Evolutionary conservation across 2,329 filamentous ascomycete species (phyloP).

Genomic region (Diaporthe longicolla): DNA sequence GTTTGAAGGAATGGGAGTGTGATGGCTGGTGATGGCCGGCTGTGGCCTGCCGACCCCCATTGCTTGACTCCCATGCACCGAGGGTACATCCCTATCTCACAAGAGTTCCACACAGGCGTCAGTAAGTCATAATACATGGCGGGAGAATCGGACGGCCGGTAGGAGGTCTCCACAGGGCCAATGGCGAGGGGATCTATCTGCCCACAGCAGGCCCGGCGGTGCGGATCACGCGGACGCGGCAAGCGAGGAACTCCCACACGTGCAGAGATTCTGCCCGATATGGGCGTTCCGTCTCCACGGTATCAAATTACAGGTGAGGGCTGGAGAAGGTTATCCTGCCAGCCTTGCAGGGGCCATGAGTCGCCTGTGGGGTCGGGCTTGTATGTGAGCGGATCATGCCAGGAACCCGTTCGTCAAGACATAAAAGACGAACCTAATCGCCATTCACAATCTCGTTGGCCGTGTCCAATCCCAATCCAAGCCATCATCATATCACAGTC

Average conservation of each 20-base stretch:
- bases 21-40: too few species aligned
- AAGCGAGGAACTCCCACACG: slow-evolving; percentile 15
- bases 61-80: neutral
- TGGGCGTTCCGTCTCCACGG: slow-evolving; percentile 27
- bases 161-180: neutral
- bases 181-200: slow-evolving; percentile 26
- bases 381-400: slow-evolving; percentile 22
- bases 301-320: slow-evolving; percentile 38
- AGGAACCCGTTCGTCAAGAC: slow-evolving; percentile 30
- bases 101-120: slow-evolving; percentile 8
- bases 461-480: slow-evolving; percentile 9
- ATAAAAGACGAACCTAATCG: slow-evolving; percentile 32
- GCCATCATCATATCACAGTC: slow-evolving; percentile 19
- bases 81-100: slow-evolving; percentile 15
- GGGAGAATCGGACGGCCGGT: neutral
- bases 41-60: neutral
- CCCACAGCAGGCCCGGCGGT: slow-evolving; percentile 28
- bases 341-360: slow-evolving; percentile 36
- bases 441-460: neutral
- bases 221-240: slow-evolving; percentile 27
- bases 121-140: slow-evolving; percentile 31
- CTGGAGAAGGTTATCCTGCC: slow-evolving; percentile 34
- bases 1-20: neutral
- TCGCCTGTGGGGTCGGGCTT: slow-evolving; percentile 20
- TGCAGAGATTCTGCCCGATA: slow-evolving; percentile 22